These are phyloP conservation scores for Zygosaccharomyces rouxii DNA, from an alignment of 805 yeast species.

Conservation along the genomic window DNA sequence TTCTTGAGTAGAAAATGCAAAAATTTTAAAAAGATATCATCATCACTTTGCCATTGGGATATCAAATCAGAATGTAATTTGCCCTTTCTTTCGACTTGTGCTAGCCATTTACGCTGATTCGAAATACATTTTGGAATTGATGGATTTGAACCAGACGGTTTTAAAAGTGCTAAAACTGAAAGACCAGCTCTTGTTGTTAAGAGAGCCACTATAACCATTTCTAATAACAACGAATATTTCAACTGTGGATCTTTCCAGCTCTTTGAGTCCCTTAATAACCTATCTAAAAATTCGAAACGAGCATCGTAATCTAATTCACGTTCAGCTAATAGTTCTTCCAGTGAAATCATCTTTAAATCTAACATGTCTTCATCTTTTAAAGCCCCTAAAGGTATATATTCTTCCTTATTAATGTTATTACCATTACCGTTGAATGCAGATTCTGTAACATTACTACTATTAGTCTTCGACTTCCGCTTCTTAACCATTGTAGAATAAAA, in stretches of 20 bases:
- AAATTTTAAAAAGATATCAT: constrained; percentile 11
- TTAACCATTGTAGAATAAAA: constrained; percentile 6
- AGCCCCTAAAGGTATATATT: not conserved
- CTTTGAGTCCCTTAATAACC: constrained; percentile 6
- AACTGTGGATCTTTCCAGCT: not conserved
- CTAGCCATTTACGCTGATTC: not conserved
- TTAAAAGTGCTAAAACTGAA: constrained; percentile 14
- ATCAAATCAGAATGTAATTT: constrained; percentile 1
- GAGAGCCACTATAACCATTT: constrained; percentile 17
- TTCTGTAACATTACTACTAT: not conserved
- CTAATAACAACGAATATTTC: constrained; percentile 10
- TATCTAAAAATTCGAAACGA: constrained; percentile 2
- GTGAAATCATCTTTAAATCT: not conserved
- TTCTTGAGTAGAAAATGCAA: constrained; percentile 15
- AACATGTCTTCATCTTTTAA: not conserved
- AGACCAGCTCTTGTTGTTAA: constrained; percentile 27
- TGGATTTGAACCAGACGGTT: not conserved
- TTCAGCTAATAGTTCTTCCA: constrained; percentile 6
- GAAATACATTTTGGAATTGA: not conserved
- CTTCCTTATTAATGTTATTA: not conserved
- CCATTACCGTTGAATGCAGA: not conserved
- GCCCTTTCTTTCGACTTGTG: constrained; percentile 1
- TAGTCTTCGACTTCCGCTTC: constrained; percentile 9
- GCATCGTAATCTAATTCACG: constrained; percentile 5
- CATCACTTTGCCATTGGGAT: constrained; percentile 8